Base-by-base conservation (phyloP, 169 alveolate genomes). In the Eimeria praecox region DNA sequence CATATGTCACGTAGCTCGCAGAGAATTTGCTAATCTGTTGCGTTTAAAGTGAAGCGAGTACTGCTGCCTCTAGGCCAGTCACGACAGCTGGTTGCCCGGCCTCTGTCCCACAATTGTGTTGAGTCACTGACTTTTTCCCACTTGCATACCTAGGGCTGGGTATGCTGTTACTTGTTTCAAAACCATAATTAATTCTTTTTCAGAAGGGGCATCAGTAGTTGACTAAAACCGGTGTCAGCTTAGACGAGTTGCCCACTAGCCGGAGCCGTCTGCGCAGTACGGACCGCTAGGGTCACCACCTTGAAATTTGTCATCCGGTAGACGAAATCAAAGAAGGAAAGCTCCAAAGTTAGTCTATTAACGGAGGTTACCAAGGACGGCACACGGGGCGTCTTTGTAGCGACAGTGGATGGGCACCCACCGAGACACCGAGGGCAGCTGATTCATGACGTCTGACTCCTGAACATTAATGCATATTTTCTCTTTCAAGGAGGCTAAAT, bases 61-160 rank as follows among this genome's bases (percentile, higher is more conserved):
- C 2, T 38, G 12, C 30, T 9, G 83, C 52, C 52, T 20, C 18
- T 18, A 38, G 40, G 83, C 54, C 83, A 73, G 83, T 35, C 83
- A 35, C 10, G 80, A 69, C 49, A 73, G 22, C 42, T 1, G 78
- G 78, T 33, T 66, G 20, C 46, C 42, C 42, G 42, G 54, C 16
- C 38, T 73, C 52, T 52, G 33, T 73, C 49, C 49, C 30, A 38
- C 83, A 38, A 52, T 22, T 18, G 54, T 18, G 83, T 4, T 18
- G n/a, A 73, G 83, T 52, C 83, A 35, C 83, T 35, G 52, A 38
- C 42, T 73, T 73, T 73, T 73, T 38, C 54, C 38, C 49, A 73
- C 5, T 30, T 20, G 52, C n/a, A 38, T 20, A 38, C 83, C 52
- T 66, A 66, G 1, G 78, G 10, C 14, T 66, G 78, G 78, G 78